Base-by-base conservation (phyloP, 805 yeast species). In the Starmerella vitae region DNA sequence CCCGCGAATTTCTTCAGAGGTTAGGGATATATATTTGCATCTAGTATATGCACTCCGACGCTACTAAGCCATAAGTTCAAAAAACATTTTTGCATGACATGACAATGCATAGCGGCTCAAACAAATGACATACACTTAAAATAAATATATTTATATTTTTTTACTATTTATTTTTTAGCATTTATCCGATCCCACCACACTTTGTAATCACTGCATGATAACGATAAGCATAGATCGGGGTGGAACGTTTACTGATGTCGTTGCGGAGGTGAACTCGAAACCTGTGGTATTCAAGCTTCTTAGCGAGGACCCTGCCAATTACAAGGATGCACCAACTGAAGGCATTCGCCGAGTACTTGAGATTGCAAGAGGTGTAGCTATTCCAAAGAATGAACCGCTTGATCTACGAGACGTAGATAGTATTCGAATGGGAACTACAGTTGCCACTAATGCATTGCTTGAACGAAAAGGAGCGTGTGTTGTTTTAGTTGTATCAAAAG, bases 391-490 rank as follows among this genome's bases (percentile, higher is more conserved):
- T 7, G 57, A 58, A 27, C 74, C 72, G 3, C 58, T 85, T 43
- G 83, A 78, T 3, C 39, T 61, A 20, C 36, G 45, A 5, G 59
- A 61, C 3, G 79, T 84, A 28, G 74, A 72, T 38, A 70, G 76
- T 31, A 73, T 85, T 34, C 66, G 94, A 40, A 77, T 86, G 80
- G 96, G 96, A 3, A 85, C 96, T 3, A 86, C 96, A 0, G 91
- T 85, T 9, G 97, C 98, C 2, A 88, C 97, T 6, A 88, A 88
- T 61, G 95, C 97, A 1, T 67, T 91, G 25, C 66, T 88, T 43
- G 97, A 88, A 55, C 69, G 97, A 46, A 85, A 85, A 54, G 98
- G 97, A 37, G 93, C 85, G 41, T 64, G 74, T 24, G 86, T 93
- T 50, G 93, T 91, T 1, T 66, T 88, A 43, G 59, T 86, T 4